These are phyloP conservation scores for Kondoa subrosea DNA, from an alignment of 768 basidiomycete genomes.

Conservation along the genomic window DNA sequence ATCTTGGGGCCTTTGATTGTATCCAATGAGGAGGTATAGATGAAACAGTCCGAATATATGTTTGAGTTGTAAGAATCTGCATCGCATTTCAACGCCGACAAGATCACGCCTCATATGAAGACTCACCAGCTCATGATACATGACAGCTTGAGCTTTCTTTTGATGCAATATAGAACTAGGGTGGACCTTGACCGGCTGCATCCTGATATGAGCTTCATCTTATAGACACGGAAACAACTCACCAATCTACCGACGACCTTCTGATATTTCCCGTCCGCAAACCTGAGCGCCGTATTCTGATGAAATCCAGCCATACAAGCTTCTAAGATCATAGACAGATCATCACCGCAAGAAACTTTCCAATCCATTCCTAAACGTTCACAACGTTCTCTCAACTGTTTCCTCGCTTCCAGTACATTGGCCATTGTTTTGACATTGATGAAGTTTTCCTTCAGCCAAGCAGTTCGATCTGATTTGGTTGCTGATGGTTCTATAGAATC, in stretches of 20 bases:
- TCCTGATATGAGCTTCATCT: background rate
- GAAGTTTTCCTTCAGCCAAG: constrained; percentile 73
- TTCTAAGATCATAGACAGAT: constrained; percentile 51
- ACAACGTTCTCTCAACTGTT: constrained; percentile 58
- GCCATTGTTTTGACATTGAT: constrained; percentile 63
- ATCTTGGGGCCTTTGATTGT: background rate
- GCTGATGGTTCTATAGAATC: constrained; percentile 37
- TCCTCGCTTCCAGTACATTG: constrained; percentile 60
- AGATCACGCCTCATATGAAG: background rate
- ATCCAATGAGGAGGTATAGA: constrained; percentile 48
- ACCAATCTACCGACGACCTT: constrained; percentile 43
- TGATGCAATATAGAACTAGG: constrained; percentile 67
- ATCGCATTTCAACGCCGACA: too few relatives aligned
- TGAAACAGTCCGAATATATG: constrained; percentile 86
- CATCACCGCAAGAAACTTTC: constrained; percentile 43
- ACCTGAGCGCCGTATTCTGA: constrained; percentile 65
- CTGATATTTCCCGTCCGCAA: constrained; percentile 63
- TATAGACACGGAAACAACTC: constrained; percentile 27
- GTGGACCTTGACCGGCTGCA: constrained; percentile 64
- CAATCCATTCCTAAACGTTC: constrained; percentile 45
- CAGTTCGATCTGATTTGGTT: constrained; percentile 34
- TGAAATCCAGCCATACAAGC: constrained; percentile 60
- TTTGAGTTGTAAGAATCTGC: constrained; percentile 60
- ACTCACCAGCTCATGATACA: constrained; percentile 83
- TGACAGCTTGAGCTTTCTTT: constrained; percentile 66